Evolutionary conservation across 2,329 filamentous ascomycete genomes (phyloP).

Genomic region (Monilinia polystroma): DNA sequence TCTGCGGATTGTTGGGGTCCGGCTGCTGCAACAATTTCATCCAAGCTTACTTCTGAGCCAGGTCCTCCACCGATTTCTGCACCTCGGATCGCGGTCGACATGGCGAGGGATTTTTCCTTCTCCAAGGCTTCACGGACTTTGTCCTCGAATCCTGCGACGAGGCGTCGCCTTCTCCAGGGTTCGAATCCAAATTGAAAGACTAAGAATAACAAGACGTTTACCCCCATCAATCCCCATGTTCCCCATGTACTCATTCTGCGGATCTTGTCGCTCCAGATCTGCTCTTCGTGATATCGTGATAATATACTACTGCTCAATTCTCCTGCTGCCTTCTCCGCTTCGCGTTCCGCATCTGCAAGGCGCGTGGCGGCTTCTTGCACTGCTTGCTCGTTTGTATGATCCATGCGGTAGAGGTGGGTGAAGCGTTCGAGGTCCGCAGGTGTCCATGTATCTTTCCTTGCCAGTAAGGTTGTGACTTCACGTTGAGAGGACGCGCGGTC

Average conservation of each 20-base stretch:
- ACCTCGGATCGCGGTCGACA: constrained; percentile 23
- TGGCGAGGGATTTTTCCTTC: constrained; percentile 30
- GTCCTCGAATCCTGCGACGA: constrained; percentile 81
- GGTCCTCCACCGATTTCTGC: constrained; percentile 18
- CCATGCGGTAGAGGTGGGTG: constrained; percentile 84
- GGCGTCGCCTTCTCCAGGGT: constrained; percentile 79
- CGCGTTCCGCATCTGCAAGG: constrained; percentile 72
- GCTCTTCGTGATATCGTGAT: constrained; percentile 94
- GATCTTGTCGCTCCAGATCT: constrained; percentile 99
- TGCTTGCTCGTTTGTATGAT: constrained; percentile 88
- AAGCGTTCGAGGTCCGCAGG: constrained; percentile 88
- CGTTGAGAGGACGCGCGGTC: constrained; percentile 86
- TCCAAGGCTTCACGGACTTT: constrained; percentile 67
- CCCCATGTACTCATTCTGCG: constrained; percentile 96
- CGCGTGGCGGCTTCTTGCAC: constrained; percentile 71
- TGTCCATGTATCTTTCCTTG: constrained; percentile 91
- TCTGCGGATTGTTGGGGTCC: constrained; percentile 31
- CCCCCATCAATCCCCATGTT: constrained; percentile 95
- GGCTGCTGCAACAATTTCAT: constrained; percentile 32
- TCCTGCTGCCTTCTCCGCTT: constrained; percentile 73
- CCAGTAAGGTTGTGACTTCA: constrained; percentile 90
- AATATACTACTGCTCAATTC: constrained; percentile 80
- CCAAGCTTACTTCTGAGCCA: constrained; percentile 26
- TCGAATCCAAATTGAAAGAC: constrained; percentile 86
- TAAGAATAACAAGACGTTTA: constrained; percentile 88